Base-by-base conservation (phyloP, 1,284 basidiomycete genomes). In the Flammula alnicola region DNA sequence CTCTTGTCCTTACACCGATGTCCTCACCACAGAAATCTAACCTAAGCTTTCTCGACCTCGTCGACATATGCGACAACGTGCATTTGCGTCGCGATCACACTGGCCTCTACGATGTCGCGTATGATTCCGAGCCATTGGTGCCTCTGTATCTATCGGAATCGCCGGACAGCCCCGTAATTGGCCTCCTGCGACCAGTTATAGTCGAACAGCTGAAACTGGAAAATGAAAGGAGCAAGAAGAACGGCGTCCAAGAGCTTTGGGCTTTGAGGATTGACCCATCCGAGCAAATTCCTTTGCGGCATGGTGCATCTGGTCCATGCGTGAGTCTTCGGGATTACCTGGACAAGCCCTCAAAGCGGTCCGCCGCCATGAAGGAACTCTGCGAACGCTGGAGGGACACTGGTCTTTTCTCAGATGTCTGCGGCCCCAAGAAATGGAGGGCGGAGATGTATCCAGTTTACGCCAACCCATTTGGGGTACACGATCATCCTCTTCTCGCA, bases 371-470 rank as follows among this genome's bases (percentile, higher is more conserved):
- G 73, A 76, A 74, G 51, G 79, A 78, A 54, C 64, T 88, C 16
- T 87, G 84, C 63, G 78, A 82, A 62, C 75, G 80, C 32, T 91
- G 90, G 89, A 78, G 85, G 42, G 84, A 88, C 59, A 69, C 64
- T 4, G 81, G 77, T 3, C 58, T 81, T 17, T 90, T 86, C 58
- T 61, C 77, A 10, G 77, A 83, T 49, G 75, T 85, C 29, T 88
- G 91, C 63, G 86, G 88, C 6, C 83, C 82, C 3, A 75, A 68
- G 40, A 83, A 93, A 50, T 97, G 95, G 94, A 76, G 94, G 42
- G 74, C 80, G 47, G 94, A 98, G 73, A 68, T 83, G 63, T 97
- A 95, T 67, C 79, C 90, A 20, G 78, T 96, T 42, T 95, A 93
- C 68, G 79, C 74, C 5, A 79, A 88, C 46, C 86, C 89, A 1